These are phyloP conservation scores for Hypoxylon cercidicola DNA, from an alignment of 495 filamentous ascomycete genomes.

Conservation along the genomic window DNA sequence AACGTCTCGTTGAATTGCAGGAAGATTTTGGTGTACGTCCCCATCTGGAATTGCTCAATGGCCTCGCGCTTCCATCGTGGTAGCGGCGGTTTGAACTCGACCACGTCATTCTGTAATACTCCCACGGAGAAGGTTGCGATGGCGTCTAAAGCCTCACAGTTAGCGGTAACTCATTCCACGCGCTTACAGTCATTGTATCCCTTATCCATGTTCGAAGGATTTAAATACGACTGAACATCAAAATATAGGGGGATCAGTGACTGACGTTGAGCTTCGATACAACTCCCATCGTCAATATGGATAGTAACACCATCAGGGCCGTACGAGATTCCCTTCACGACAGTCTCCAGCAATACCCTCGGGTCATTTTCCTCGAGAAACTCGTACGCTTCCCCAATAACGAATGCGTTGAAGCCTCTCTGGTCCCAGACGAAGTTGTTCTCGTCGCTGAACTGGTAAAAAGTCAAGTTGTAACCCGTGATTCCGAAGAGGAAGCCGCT, in stretches of 20 bases:
- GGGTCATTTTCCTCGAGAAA: constrained; percentile 68
- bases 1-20: constrained; percentile 77
- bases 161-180: not conserved
- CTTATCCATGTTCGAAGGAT: too few relatives aligned
- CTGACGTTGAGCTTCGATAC: constrained; percentile 65
- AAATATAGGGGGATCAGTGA: constrained; percentile 59
- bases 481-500: constrained; percentile 45
- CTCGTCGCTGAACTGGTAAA: constrained; percentile 57
- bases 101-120: constrained; percentile 71
- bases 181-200: too few relatives aligned
- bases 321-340: constrained; percentile 70
- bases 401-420: constrained; percentile 72
- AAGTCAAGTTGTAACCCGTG: constrained; percentile 49
- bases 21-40: constrained; percentile 84
- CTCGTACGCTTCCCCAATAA: constrained; percentile 69
- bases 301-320: constrained; percentile 65
- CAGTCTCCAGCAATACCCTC: constrained; percentile 68
- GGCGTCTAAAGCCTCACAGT: constrained; percentile 41
- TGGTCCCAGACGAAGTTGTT: constrained; percentile 77
- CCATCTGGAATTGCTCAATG: constrained; percentile 75
- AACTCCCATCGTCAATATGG: constrained; percentile 64
- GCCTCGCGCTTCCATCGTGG: constrained; percentile 74
- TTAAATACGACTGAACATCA: constrained; percentile 50
- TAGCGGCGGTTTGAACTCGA: constrained; percentile 69
- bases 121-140: constrained; percentile 62